These are phyloP conservation scores for Stenocarpella maydis DNA, from an alignment of 2,329 filamentous ascomycete species.

Conservation along the genomic window DNA sequence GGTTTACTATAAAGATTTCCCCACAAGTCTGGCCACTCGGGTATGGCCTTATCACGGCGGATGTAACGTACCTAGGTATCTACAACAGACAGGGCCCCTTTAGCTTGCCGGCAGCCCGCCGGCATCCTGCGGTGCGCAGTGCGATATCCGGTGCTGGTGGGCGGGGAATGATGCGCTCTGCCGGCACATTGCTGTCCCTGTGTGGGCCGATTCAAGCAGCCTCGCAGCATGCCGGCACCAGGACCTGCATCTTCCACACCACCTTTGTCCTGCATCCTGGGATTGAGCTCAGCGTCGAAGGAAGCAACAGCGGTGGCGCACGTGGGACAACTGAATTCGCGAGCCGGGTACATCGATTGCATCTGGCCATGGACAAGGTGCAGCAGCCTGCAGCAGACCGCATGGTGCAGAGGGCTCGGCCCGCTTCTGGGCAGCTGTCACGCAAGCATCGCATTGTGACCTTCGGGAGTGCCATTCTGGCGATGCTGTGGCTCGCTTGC, in stretches of 20 bases:
- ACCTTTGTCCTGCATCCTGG: neutral
- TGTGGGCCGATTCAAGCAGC: neutral
- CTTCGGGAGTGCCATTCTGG: conserved; percentile 1
- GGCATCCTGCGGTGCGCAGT: neutral
- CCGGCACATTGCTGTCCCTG: neutral
- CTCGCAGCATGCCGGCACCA: neutral
- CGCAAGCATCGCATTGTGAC: neutral
- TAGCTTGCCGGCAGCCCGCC: conserved; percentile 13
- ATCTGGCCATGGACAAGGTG: conserved; percentile 26
- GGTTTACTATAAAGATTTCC: neutral
- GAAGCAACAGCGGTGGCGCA: too few species aligned
- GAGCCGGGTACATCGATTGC: neutral
- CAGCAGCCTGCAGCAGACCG: neutral
- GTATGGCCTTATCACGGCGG: conserved; percentile 9
- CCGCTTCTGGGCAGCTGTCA: neutral
- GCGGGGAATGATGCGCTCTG: neutral
- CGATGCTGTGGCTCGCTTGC: neutral
- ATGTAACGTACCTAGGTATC: conserved; percentile 2
- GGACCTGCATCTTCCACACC: neutral
- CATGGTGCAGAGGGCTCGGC: neutral
- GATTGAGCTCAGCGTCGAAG: neutral
- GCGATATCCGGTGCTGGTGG: conserved; percentile 14
- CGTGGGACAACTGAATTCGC: neutral
- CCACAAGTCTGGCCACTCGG: neutral
- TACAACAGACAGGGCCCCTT: conserved; percentile 1